Evolutionary conservation across 2,329 filamentous ascomycete genomes (phyloP), one percentile per base, ranked within the genome.

Genomic region (Penicillium sp.): DNA sequence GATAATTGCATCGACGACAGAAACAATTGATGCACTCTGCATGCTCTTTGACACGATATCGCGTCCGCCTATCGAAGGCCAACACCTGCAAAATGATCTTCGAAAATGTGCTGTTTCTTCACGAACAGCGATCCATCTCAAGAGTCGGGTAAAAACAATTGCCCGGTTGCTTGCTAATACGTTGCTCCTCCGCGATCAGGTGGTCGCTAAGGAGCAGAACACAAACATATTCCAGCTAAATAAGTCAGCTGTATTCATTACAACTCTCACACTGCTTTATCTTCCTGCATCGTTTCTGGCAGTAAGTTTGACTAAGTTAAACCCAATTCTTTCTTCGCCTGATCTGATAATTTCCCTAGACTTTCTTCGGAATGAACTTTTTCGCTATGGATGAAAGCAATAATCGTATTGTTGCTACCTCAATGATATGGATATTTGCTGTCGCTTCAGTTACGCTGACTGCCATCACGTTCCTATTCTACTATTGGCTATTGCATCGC

Each of bases 321-420:
- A 20, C 7, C 3, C 21, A n/a, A 29, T 20, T 4, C 0, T 42
- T 2, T n/a, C 6, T 7, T 18, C 4, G 6, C 6, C 17, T 37
- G 17, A n/a, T 18, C 34, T 18, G 7, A 37, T 9, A 4, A 10
- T 18, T 37, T 10, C 20, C 10, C 12, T 24, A 70, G 69, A 70
- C 72, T 1, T 67, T 75, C 37, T 73, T 75, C 46, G 72, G 73
- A 2, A 75, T 75, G 72, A 75, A 74, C 56, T 64, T 75, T 44
- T 75, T 75, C 40, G 65, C 64, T 18, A 59, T 71, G 52, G 65
- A 74, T 27, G 23, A 62, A 9, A 46, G 64, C 1, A 68, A 59
- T 5, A 56, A 56, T 10, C 47, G 59, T 4, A 64, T 74, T 9
- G 53, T 70, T n/a, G 61, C 62, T 4, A 69, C 69, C 3, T 58